Evolutionary conservation across 164 flowering plant genomes (phyloP), one percentile per base, ranked within the genome.

Genomic region (Magnolia kwangsiensis): DNA sequence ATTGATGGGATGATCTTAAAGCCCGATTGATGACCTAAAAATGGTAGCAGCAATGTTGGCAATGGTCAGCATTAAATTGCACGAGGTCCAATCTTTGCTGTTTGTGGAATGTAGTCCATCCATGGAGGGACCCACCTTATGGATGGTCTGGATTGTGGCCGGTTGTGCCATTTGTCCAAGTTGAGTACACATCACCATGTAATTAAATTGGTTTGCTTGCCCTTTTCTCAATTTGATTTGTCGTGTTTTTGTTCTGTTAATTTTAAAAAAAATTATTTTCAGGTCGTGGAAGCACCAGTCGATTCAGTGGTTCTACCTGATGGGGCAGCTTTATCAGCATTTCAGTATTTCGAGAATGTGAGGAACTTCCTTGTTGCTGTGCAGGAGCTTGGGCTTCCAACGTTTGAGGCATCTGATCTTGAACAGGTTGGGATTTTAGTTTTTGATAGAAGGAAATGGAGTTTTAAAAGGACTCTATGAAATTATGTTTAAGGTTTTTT

Each of bases 331-430:
- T 84, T 96, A 74, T 90, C 98, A 0, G 98, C 96, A 16, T 96
- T 80, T 82, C 99, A 96, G 82, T 96, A 94, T 78, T 96, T 96
- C 81, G 99, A 96, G 78, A 96, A 96, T 78, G 97, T 93, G 71
- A 91, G 98, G 81, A 96, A 96, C 72, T 94, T 93, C 80, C 90
- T 93, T 37, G 97, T 90, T 13, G 95, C 97, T 37, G 85, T 83
- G 74, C 89, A 93, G 83, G 96, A 92, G 76, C 51, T 94, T 85
- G 95, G 97, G 63, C 81, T 96, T 83, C 99, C 99, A 21, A 86
- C 88, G 16, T 96, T 96, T 84, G 99, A 96, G 84, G 97, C 93
- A 45, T 96, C 99, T 78, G 99, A 96, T 89, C 86, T 96, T 8
- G 98, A 93, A 78, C 96, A 94, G 86, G 99, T 94, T 75, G 55